These are phyloP conservation scores for Lodderomyces pseudojiufengensis DNA, from an alignment of 1,139 yeast genomes.

Conservation along the genomic window DNA sequence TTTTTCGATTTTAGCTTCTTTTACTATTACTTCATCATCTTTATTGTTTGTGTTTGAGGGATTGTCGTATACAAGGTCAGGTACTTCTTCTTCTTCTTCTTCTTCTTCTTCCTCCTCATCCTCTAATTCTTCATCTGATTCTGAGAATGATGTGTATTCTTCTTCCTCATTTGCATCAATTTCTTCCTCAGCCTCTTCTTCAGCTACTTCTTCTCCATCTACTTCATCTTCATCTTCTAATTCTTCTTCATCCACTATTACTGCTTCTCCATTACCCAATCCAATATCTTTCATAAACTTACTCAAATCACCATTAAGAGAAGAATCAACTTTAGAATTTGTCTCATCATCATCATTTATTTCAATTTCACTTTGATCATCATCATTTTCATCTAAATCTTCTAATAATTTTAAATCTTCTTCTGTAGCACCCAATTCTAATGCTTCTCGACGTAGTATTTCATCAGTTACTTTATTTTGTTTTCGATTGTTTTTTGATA, in stretches of 20 bases:
- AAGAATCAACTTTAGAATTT: constrained; percentile 18
- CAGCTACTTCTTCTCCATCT: constrained; percentile 25
- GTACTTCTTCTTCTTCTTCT: constrained; percentile 16
- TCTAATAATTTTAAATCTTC: constrained; percentile 56
- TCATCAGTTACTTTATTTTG: constrained; percentile 24
- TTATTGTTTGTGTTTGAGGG: background rate
- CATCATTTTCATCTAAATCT: constrained; percentile 37
- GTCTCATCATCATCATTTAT: constrained; percentile 45
- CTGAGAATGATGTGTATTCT: constrained; percentile 14
- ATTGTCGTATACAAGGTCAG: constrained; percentile 5
- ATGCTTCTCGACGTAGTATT: constrained; percentile 62
- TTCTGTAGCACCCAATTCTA: constrained; percentile 64
- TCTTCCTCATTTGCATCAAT: constrained; percentile 21
- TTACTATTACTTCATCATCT: constrained; percentile 17
- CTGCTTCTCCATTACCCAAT: constrained; percentile 40
- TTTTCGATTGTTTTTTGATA: constrained; percentile 1
- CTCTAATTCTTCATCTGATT: constrained; percentile 9
- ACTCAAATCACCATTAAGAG: constrained; percentile 49
- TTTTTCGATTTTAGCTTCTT: constrained; percentile 18
- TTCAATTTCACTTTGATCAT: constrained; percentile 9
- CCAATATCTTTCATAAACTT: constrained; percentile 71
- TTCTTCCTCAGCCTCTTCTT: constrained; percentile 26
- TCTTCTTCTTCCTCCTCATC: constrained; percentile 17
- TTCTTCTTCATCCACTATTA: constrained; percentile 33
- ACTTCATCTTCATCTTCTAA: constrained; percentile 23